Base-by-base conservation (phyloP, 2,329 filamentous ascomycete genomes). In the Aspergillus ustus region DNA sequence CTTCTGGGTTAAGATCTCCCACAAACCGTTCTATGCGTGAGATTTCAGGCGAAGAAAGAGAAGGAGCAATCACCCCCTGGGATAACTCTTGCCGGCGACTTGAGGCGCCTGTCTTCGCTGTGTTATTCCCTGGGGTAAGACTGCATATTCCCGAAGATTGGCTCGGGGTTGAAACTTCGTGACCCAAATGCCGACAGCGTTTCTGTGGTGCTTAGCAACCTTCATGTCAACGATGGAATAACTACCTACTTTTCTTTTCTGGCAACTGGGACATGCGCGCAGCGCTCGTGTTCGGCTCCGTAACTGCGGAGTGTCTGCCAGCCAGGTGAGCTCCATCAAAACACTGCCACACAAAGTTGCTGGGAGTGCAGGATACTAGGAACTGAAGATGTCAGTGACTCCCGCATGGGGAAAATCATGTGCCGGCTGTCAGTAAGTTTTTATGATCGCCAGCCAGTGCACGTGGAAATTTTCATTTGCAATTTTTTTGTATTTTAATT, bases 1-100 rank as follows among this genome's bases (percentile, higher is more conserved):
- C 74, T 67, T 79, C 77, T 7, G 77, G 77, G 56, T 78, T 79
- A 2, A 78, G 67, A 56, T 79, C 75, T 31, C 77, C 76, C 22
- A 79, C 76, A 52, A 79, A 79, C 19, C 75, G 72, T 54, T 73
- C 72, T 40, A 69, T 67, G 28, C 49, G 61, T 7, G 65, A 60
- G 29, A 57, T 59, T 3, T 65, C 57, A 11, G 59, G 55, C 11
- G 63, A 58, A 5, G 56, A 50, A 37, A 63, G 15, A 17, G 9
- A 22, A 28, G 29, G 31, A n/a, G 11, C 25, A 15, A 13, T 43
- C 11, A 58, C 40, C n/a, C 49, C 19, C 51, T 61, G 45, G 4
- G 46, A 37, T 31, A 19, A 46, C 45, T 46, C 50, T 52, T 49
- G 52, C 20, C 52, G 19, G 19, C 46, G 55, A 20, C 29, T 54